Percentiles rank a stretch among this genome's conserved stretches.
phyloP scores from a whole-genome alignment of 2,329 filamentous ascomycete species.

The Sphaerulina vaccinii region DNA sequence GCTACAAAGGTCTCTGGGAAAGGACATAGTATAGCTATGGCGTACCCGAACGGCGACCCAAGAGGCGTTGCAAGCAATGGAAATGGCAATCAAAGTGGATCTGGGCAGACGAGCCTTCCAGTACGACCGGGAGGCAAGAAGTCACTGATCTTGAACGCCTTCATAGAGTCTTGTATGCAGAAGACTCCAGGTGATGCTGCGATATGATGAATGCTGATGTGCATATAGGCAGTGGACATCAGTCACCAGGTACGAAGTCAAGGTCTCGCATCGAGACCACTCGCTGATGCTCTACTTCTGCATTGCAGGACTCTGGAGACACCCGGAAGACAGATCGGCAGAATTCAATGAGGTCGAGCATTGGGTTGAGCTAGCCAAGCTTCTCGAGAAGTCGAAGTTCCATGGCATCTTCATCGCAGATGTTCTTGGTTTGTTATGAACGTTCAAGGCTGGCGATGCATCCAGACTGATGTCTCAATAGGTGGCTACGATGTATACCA shows the following conservation, averaged over 20 bases:
- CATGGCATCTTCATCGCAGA: conserved; percentile 66
- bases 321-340: conserved; percentile 62
- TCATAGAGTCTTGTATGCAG: conserved; percentile 43
- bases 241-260: too few relatives aligned
- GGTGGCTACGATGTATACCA: conserved; percentile 56
- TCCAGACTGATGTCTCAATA: conserved; percentile 57
- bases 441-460: conserved; percentile 25
- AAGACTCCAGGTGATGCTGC: neutral
- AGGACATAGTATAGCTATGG: neutral
- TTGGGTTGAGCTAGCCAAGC: conserved; percentile 62
- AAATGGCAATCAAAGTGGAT: neutral
- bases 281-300: too few relatives aligned
- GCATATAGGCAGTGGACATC: conserved; percentile 46
- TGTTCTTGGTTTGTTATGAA: conserved; percentile 54
- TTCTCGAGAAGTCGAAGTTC: conserved; percentile 61
- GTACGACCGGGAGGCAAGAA: conserved; percentile 34
- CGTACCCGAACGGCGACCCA: neutral
- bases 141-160: conserved; percentile 44
- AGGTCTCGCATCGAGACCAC: too few relatives aligned
- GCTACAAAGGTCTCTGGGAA: too few relatives aligned
- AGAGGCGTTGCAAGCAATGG: neutral
- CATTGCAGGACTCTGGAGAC: conserved; percentile 59
- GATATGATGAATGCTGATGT: neutral
- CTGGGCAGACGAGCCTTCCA: neutral
- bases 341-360: conserved; percentile 61